A percentile compares a stretch with the other conserved stretches of the same genome.
Evolutionary conservation across 1,139 yeast species (phyloP).

Genomic region (Petasospora fabianii): DNA sequence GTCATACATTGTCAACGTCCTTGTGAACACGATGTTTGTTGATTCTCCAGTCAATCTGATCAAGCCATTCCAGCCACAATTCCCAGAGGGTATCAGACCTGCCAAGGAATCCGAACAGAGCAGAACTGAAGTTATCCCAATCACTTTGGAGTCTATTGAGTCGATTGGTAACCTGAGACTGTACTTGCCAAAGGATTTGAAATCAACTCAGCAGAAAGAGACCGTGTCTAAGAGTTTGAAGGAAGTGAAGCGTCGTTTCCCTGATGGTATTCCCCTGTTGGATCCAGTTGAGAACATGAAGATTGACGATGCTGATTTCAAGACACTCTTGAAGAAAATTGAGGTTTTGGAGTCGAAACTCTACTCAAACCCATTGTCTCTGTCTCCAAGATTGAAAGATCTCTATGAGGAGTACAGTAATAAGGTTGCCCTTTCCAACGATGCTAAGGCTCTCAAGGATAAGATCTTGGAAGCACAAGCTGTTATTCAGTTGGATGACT

Average conservation of each 20-base stretch:
- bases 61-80: conserved; percentile 63
- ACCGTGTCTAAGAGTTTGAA: conserved; percentile 72
- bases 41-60: conserved; percentile 73
- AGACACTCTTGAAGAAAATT: conserved; percentile 64
- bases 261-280: conserved; percentile 83
- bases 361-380: conserved; percentile 64
- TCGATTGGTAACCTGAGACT: conserved; percentile 77
- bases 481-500: conserved; percentile 88
- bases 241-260: conserved; percentile 78
- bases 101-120: conserved; percentile 68
- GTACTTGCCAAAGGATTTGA: conserved; percentile 76
- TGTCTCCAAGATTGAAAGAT: conserved; percentile 58
- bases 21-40: conserved; percentile 72
- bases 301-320: conserved; percentile 76
- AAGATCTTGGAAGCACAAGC: conserved; percentile 83
- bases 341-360: conserved; percentile 78
- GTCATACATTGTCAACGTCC: conserved; percentile 80
- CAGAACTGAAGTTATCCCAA: conserved; percentile 76
- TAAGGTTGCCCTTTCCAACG: conserved; percentile 60
- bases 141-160: conserved; percentile 72
- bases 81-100: conserved; percentile 89
- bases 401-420: conserved; percentile 60
- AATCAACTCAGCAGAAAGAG: conserved; percentile 64
- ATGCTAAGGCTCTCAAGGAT: conserved; percentile 56
- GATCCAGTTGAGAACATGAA: conserved; percentile 94